These are phyloP conservation scores for Shiraia sp. DNA, from an alignment of 2,329 filamentous ascomycete species.

Conservation along the genomic window DNA sequence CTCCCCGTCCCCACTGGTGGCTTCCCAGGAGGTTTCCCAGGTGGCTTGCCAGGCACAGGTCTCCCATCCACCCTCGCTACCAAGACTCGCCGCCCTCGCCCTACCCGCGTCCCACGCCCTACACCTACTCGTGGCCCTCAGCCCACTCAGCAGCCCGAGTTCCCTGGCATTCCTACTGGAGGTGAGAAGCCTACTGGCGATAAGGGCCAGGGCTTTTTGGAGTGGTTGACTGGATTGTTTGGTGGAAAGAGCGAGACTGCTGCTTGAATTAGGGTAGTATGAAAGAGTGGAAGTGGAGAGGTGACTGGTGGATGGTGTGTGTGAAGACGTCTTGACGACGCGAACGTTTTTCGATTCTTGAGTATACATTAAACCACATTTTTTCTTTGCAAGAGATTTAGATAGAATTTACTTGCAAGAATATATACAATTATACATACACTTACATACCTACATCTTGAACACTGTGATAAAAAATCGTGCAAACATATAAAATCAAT, in stretches of 20 bases:
- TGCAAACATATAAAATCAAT: too few species aligned
- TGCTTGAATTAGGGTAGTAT: too few species aligned
- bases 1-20: not conserved
- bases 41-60: too few species aligned
- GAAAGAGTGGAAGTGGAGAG: not conserved
- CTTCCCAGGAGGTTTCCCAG: constrained; percentile 4
- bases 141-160: not conserved
- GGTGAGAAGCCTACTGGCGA: not conserved
- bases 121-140: not conserved
- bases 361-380: too few species aligned
- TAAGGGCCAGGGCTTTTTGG: not conserved
- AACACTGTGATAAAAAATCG: too few species aligned
- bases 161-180: not conserved
- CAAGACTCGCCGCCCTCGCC: not conserved
- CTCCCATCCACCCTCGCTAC: not conserved
- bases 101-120: not conserved
- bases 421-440: too few species aligned
- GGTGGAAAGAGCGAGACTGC: not conserved
- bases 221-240: not conserved
- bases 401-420: too few species aligned
- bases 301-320: not conserved
- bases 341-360: too few species aligned
- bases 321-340: too few species aligned
- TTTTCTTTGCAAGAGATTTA: too few species aligned
- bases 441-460: too few species aligned